Percentiles rank a stretch among this genome's conserved stretches.
Evolutionary conservation across 345 rosid species (phyloP).

Genomic region (rapeseed (Brassica napus)): Da-Ae NC_063437.1:164001-164500

Average conservation of each 20-base stretch:
- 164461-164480: neutral
- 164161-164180: neutral
- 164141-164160: neutral
- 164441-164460: neutral
- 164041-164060: neutral
- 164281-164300: neutral
- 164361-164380: neutral
- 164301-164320: neutral
- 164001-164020: conserved; percentile 22
- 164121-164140: conserved; percentile 10
- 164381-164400: neutral
- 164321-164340: neutral
- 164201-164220: neutral
- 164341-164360: neutral
- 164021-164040: conserved; percentile 1
- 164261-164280: neutral
- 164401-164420: neutral
- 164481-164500: conserved; percentile 43
- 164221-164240: neutral
- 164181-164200: neutral
- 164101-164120: conserved; percentile 39
- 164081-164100: conserved; percentile 40
- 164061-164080: conserved; percentile 29
- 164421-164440: too few species aligned
- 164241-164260: neutral